Conservation (phyloP, 2,329 filamentous ascomycete genomes). For the Sporothrix protearum region DNA sequence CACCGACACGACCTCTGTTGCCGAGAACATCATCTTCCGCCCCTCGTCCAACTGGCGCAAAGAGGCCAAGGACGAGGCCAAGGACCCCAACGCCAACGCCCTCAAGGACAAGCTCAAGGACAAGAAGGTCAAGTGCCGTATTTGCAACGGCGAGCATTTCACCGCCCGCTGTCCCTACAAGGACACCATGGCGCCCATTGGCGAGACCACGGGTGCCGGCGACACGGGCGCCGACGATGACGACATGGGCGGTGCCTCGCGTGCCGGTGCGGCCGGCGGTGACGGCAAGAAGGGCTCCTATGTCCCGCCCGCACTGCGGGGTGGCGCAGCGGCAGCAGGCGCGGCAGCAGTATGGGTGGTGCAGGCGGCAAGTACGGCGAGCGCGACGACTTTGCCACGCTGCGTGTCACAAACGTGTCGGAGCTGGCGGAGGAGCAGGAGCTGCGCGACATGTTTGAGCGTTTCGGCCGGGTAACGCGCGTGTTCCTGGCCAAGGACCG, state of each 20-base stretch:
- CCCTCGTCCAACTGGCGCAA: constrained; percentile 92
- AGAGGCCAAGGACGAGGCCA: constrained; percentile 74
- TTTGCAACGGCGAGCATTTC: constrained; percentile 98
- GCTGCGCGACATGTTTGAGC: constrained; percentile 95
- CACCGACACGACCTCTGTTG: constrained; percentile 79
- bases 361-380: constrained; percentile 76
- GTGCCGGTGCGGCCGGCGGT: constrained; percentile 51
- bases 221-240: constrained; percentile 56
- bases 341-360: constrained; percentile 64
- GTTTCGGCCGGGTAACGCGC: constrained; percentile 92
- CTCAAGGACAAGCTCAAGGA: constrained; percentile 87
- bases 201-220: constrained; percentile 54
- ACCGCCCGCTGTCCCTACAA: constrained; percentile 99
- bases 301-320: constrained; percentile 88
- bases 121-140: constrained; percentile 99
- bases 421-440: constrained; percentile 97
- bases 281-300: constrained; percentile 75
- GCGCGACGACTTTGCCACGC: constrained; percentile 90
- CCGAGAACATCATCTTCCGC: constrained; percentile 97
- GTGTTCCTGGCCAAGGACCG: constrained; percentile 98
- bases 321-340: constrained; percentile 63
- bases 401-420: constrained; percentile 96
- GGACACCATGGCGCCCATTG: constrained; percentile 93
- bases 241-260: constrained; percentile 43
- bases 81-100: constrained; percentile 67